phyloP scores from a whole-genome alignment of 306 rosid genomes.

The Heteromeles arbutifolia region DNA sequence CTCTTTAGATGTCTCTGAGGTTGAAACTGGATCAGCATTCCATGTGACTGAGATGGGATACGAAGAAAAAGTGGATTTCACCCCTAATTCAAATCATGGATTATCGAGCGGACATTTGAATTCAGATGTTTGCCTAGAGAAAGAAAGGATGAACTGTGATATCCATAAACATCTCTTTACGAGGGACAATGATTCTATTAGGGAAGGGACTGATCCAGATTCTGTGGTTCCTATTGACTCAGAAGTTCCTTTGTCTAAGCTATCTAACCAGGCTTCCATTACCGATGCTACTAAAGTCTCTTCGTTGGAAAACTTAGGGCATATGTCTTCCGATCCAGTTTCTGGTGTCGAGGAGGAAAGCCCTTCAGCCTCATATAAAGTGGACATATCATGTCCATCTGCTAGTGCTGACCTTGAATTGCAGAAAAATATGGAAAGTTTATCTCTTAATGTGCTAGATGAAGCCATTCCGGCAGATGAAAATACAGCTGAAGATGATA shows the following conservation, averaged over 20 bases:
- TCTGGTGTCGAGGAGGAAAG: constrained; percentile 19
- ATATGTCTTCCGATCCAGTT: constrained; percentile 8
- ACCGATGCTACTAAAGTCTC: constrained; percentile 20
- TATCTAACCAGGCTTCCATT: constrained; percentile 22
- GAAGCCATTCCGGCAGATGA: constrained; percentile 20
- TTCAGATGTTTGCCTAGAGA: constrained; percentile 20
- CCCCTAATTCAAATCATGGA: constrained; percentile 22
- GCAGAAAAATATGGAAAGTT: constrained; percentile 39
- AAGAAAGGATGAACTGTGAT: constrained; percentile 19
- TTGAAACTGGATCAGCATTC: constrained; percentile 22
- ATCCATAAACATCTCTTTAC: constrained; percentile 9
- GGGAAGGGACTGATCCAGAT: constrained; percentile 25
- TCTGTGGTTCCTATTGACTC: constrained; percentile 10
- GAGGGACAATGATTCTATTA: constrained; percentile 25
- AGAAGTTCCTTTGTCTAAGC: constrained; percentile 26
- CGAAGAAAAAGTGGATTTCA: constrained; percentile 32
- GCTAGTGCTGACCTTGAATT: constrained; percentile 23
- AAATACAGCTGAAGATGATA: constrained; percentile 42
- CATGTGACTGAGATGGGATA: constrained; percentile 17
- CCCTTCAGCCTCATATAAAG: constrained; percentile 28
- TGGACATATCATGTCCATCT: constrained; percentile 20
- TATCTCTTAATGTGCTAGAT: constrained; percentile 36
- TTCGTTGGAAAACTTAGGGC: constrained; percentile 9
- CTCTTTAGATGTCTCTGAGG: constrained; percentile 23
- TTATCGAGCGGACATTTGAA: constrained; percentile 14